Evolutionary conservation across 1,139 yeast genomes (phyloP), one percentile per base, ranked within the genome.

Genomic region (Blastobotrys petasosporus): DNA sequence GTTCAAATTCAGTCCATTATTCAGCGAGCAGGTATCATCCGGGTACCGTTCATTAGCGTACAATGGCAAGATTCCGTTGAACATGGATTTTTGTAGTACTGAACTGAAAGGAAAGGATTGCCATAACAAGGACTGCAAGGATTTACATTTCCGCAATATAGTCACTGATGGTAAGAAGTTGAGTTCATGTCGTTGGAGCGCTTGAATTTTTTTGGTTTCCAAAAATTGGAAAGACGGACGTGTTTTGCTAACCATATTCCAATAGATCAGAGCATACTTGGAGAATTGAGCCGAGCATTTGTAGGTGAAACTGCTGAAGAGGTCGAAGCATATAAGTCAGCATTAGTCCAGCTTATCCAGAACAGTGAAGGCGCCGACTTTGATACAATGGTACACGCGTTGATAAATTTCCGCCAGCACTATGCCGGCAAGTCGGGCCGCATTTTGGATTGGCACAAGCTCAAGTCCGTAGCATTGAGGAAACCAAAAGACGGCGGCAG

Each of bases 1-100:
- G 4, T 62, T 56, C 50, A 50, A 58, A 33, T 59, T 62, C 44
- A 56, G 64, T 41, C 66, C 66, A 3, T 41, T 60, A 41, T 62
- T 42, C 37, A 37, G 46, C 20, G 54, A 50, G n/a, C 37, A 48
- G 4, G 55, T 51, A 13, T 42, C 48, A 5, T 51, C 49, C 2
- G 56, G 59, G 11, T 57, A 57, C 45, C 52, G 57, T 36, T 57
- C 67, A 8, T 46, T 52, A 13, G 57, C 65, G 3, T 66, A 59
- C 50, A 61, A 55, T 45, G 54, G 54, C 38, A 43, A 47, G 31
- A 54, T 55, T 32, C 56, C 57, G n/a, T 31, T 37, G 10, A 47
- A 50, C 2, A 51, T 54, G 16, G 42, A 45, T 3, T 49, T 61
- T 29, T 66, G 70, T 47, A 32, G 45, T n/a, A 50, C 45, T 9